phyloP scores from a whole-genome alignment of 768 basidiomycete species.

The Boletus subparvulus region DNA sequence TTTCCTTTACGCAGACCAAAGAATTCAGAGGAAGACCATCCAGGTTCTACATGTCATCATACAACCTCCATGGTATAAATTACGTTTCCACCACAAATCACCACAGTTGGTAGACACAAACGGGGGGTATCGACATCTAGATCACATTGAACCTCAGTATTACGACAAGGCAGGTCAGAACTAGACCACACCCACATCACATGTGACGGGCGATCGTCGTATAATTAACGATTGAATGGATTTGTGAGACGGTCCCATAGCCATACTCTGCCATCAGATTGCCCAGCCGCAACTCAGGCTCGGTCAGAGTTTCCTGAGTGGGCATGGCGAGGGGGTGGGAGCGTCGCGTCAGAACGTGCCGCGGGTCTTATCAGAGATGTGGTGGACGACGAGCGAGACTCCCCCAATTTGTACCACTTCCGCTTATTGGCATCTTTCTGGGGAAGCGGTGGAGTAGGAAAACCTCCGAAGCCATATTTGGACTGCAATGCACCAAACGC shows the following conservation, averaged over 20 bases:
- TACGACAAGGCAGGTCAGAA: neutral
- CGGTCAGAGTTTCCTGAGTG: neutral
- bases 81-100: neutral
- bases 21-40: neutral
- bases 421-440: neutral
- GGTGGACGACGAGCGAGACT: slow-evolving; percentile 16
- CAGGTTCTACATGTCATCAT: neutral
- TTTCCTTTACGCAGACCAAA: neutral
- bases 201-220: neutral
- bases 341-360: neutral
- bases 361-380: slow-evolving; percentile 9
- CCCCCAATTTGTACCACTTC: slow-evolving; percentile 23
- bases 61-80: neutral
- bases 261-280: slow-evolving; percentile 3
- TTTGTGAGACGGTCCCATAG: neutral
- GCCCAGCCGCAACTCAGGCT: neutral
- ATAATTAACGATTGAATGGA: neutral
- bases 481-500: slow-evolving; percentile 23
- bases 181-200: neutral
- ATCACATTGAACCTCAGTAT: neutral
- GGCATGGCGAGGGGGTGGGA: neutral
- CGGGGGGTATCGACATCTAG: neutral
- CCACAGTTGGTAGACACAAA: neutral
- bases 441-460: neutral
- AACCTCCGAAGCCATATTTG: slow-evolving; percentile 19